Evolutionary conservation across 2,329 filamentous ascomycete species (phyloP).

Genomic region (Aspergillus novoparasiticus): DNA sequence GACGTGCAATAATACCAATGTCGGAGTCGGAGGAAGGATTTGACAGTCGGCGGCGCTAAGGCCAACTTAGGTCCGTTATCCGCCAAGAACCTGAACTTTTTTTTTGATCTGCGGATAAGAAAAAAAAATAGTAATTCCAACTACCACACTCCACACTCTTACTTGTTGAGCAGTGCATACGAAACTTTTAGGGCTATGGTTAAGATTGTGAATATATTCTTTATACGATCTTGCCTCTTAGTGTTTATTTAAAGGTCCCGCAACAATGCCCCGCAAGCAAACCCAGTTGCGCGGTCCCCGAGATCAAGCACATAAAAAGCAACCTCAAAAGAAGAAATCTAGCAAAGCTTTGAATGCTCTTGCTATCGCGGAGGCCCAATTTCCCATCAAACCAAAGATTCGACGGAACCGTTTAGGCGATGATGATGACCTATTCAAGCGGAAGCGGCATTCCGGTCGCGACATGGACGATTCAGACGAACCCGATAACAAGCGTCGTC

Average conservation of each 20-base stretch:
- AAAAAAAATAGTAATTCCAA: slow-evolving; percentile 27
- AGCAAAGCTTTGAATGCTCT: slow-evolving; percentile 62
- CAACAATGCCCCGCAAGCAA: slow-evolving; percentile 45
- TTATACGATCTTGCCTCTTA: not conserved
- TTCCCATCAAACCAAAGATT: slow-evolving; percentile 56
- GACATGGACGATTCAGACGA: slow-evolving; percentile 45
- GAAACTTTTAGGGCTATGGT: slow-evolving; percentile 14
- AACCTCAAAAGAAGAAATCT: slow-evolving; percentile 51
- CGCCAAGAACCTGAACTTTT: slow-evolving; percentile 38
- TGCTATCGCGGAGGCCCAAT: slow-evolving; percentile 63
- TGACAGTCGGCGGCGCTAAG: slow-evolving; percentile 31
- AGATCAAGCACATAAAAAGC: slow-evolving; percentile 41
- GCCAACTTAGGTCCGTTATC: slow-evolving; percentile 21
- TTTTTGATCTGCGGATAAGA: slow-evolving; percentile 26
- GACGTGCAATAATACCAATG: not conserved
- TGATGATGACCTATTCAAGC: slow-evolving; percentile 52
- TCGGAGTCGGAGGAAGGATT: slow-evolving; percentile 25
- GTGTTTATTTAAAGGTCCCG: slow-evolving; percentile 9
- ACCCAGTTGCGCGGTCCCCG: slow-evolving; percentile 44
- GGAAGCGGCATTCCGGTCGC: slow-evolving; percentile 39
- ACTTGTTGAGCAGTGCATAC: slow-evolving; percentile 17
- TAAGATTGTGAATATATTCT: slow-evolving; percentile 9
- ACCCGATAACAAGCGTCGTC: slow-evolving; percentile 49
- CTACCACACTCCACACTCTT: slow-evolving; percentile 10
- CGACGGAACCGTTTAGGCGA: slow-evolving; percentile 62